Evolutionary conservation across 2,329 filamentous ascomycete genomes (phyloP), one percentile per base, ranked within the genome.

Genomic region (Ciborinia camelliae): DNA sequence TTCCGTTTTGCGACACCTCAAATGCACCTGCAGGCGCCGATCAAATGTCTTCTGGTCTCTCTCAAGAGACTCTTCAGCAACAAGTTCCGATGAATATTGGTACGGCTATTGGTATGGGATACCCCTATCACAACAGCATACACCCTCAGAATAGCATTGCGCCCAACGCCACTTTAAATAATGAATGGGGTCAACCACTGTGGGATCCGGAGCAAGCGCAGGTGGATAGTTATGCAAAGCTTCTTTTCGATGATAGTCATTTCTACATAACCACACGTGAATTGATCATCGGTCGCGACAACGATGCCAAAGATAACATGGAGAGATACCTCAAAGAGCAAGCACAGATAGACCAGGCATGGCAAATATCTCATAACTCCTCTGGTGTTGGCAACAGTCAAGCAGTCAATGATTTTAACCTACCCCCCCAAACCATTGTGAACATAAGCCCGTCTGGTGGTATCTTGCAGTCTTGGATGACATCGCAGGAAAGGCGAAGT

Each of bases 261-360:
- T 92, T 90, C 75, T 90, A 90, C 76, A 90, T 93, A 86, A 91
- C 87, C 60, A 91, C 89, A 1, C 88, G 88, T 71, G 82, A 85
- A 61, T 83, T 92, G 70, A 84, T 90, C 64, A 85, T 93, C 35
- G 90, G 89, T 63, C 87, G 90, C 67, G 90, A 92, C 75, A 81
- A 87, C 71, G n/a, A 12, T 37, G 55, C 41, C 30, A 20, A 37
- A 26, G 50, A 35, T 32, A 45, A 48, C 23, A 51, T 50, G 58
- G 37, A 10, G 23, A 52, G 43, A 50, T 63, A 47, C 32, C 52
- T 48, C n/a, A 54, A 47, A 15, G 60, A 63, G 28, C 50, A 63
- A 28, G 37, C 14, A 26, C 43, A 50, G n/a, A 48, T 60, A 12
- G 30, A 50, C 85, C 84, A 20, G 50, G 86, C 86, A 15, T 35